A percentile compares a stretch with the other conserved stretches of the same genome.
phyloP scores from a whole-genome alignment of 1,284 basidiomycete species.

The Fistulina hepatica region DNA sequence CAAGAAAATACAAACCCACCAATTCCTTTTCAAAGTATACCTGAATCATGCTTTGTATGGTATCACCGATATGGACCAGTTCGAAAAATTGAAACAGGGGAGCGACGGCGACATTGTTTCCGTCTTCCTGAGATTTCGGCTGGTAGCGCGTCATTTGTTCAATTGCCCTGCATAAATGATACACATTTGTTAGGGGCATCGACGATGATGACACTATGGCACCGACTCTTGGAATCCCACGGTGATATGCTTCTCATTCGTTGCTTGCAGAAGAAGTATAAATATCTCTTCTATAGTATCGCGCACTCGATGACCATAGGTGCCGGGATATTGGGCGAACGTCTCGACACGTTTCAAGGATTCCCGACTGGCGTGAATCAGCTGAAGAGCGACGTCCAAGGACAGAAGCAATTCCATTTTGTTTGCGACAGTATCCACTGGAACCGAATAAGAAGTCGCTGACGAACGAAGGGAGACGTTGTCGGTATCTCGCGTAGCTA shows the following conservation, averaged over 20 bases:
- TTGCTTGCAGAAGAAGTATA: slow-evolving; percentile 68
- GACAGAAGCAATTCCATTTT: slow-evolving; percentile 83
- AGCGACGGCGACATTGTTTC: slow-evolving; percentile 74
- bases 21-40: slow-evolving; percentile 97
- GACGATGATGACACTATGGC: not conserved
- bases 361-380: slow-evolving; percentile 89
- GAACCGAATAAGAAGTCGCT: not conserved
- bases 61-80: slow-evolving; percentile 93
- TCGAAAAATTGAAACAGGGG: slow-evolving; percentile 96
- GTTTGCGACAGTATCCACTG: slow-evolving; percentile 26
- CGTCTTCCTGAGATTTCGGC: slow-evolving; percentile 72
- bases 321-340: slow-evolving; percentile 77
- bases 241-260: slow-evolving; percentile 72
- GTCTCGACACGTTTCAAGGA: slow-evolving; percentile 87
- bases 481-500: not conserved
- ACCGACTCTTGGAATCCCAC: slow-evolving; percentile 78
- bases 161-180: slow-evolving; percentile 46
- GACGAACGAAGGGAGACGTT: not conserved
- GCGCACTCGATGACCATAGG: slow-evolving; percentile 69
- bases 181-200: not conserved
- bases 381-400: slow-evolving; percentile 81
- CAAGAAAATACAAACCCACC: slow-evolving; percentile 30
- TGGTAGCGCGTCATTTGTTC: slow-evolving; percentile 82
- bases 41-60: slow-evolving; percentile 94
- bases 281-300: slow-evolving; percentile 92